Conservation (phyloP, 1,284 basidiomycete genomes). For the Blastosporella zonata region DNA sequence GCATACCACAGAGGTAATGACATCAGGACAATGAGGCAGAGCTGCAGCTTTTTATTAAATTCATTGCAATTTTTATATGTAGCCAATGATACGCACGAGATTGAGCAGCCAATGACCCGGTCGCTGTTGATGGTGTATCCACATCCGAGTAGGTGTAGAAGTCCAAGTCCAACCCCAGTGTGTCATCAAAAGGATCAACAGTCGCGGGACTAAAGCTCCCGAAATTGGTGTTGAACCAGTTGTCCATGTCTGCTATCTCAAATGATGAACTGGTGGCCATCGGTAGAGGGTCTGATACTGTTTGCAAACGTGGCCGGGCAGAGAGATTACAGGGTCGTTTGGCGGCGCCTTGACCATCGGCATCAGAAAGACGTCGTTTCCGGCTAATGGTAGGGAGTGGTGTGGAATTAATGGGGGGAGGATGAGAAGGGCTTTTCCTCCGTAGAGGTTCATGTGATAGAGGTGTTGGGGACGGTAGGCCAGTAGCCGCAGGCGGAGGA, state of each 20-base stretch:
- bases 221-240: constrained; percentile 26
- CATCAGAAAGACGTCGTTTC: constrained; percentile 30
- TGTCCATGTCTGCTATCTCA: constrained; percentile 19
- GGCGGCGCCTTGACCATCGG: constrained; percentile 14
- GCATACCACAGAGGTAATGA: neutral
- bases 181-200: constrained; percentile 14
- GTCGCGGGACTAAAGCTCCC: constrained; percentile 24
- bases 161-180: constrained; percentile 9
- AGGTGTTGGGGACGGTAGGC: constrained; percentile 12
- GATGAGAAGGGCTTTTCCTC: neutral
- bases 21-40: neutral
- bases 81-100: neutral
- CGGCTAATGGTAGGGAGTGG: constrained; percentile 1
- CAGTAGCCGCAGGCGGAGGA: neutral
- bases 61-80: neutral
- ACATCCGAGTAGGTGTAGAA: constrained; percentile 7
- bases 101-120: neutral
- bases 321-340: constrained; percentile 24
- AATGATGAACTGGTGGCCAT: neutral
- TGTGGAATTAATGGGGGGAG: neutral
- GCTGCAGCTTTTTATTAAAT: neutral
- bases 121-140: neutral
- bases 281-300: constrained; percentile 29
- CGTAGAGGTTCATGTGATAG: constrained; percentile 6
- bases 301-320: constrained; percentile 21